These are phyloP conservation scores for Cronartium quercuum DNA, from an alignment of 1,284 basidiomycete species.

Conservation along the genomic window DNA sequence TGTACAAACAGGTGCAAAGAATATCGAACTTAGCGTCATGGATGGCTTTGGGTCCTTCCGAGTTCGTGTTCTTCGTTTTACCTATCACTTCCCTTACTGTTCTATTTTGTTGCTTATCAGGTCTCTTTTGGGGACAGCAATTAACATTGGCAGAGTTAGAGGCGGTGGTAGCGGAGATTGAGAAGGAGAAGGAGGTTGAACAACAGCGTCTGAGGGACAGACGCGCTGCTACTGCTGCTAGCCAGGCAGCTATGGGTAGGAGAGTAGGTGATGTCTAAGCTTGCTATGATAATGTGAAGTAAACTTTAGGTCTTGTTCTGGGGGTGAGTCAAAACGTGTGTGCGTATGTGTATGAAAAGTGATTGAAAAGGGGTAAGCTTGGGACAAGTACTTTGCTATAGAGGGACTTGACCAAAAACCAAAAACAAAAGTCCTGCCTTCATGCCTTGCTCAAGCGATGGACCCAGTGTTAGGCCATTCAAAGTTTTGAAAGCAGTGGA, in stretches of 20 bases:
- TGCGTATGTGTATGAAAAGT: too few relatives aligned
- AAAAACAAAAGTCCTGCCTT: too few relatives aligned
- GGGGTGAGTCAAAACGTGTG: too few relatives aligned
- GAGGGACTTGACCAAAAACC: too few relatives aligned
- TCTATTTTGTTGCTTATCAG: constrained; percentile 10
- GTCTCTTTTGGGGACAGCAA: constrained; percentile 55
- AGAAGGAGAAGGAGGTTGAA: constrained; percentile 93
- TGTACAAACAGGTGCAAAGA: constrained; percentile 98
- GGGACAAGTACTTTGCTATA: too few relatives aligned
- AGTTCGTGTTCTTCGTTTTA: neutral
- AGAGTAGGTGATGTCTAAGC: constrained; percentile 18
- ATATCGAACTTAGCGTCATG: constrained; percentile 96
- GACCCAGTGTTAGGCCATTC: too few relatives aligned
- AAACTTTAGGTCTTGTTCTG: too few relatives aligned
- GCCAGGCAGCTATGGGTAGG: constrained; percentile 68
- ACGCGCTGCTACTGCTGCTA: constrained; percentile 70
- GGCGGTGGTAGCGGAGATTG: constrained; percentile 79
- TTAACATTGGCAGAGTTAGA: constrained; percentile 80
- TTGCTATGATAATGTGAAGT: too few relatives aligned
- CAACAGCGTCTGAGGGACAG: constrained; percentile 74
- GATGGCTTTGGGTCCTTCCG: constrained; percentile 52
- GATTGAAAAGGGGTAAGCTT: too few relatives aligned
- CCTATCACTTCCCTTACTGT: neutral
- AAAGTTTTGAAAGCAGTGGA: too few relatives aligned
- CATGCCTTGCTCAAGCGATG: too few relatives aligned